These are phyloP conservation scores for Ophiognomonia clavigignenti-juglandacearum DNA, from an alignment of 2,329 filamentous ascomycete species.

Conservation along the genomic window DNA sequence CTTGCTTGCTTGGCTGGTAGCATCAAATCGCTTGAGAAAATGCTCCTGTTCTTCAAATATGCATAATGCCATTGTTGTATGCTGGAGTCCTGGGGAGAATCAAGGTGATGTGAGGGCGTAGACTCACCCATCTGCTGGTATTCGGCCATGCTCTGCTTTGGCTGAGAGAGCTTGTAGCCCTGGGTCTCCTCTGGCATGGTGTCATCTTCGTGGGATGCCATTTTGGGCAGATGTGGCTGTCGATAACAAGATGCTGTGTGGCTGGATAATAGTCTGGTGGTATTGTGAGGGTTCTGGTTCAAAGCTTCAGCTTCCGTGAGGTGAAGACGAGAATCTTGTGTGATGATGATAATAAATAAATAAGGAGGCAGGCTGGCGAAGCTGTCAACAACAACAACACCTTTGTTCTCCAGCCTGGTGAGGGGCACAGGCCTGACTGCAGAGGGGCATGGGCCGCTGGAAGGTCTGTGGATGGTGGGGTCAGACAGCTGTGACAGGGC, in stretches of 20 bases:
- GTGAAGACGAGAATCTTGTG: too few relatives aligned
- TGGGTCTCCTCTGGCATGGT: slow-evolving; percentile 81
- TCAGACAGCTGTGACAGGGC: neutral
- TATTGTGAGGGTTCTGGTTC: neutral
- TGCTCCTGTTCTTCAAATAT: too few relatives aligned
- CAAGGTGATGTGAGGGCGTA: neutral
- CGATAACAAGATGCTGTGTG: neutral
- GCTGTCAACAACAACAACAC: slow-evolving; percentile 7
- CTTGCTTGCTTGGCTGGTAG: neutral
- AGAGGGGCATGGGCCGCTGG: slow-evolving; percentile 6
- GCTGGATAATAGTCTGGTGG: neutral
- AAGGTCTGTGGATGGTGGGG: slow-evolving; percentile 3
- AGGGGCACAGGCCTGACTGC: slow-evolving; percentile 9
- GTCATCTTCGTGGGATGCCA: slow-evolving; percentile 74
- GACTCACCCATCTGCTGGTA: slow-evolving; percentile 87
- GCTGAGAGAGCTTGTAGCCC: slow-evolving; percentile 96
- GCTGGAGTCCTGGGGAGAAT: too few relatives aligned
- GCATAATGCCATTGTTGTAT: too few relatives aligned
- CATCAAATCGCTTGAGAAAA: neutral
- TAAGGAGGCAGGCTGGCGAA: slow-evolving; percentile 10
- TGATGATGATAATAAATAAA: too few relatives aligned
- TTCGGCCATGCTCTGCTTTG: slow-evolving; percentile 93
- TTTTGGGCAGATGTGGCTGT: slow-evolving; percentile 33
- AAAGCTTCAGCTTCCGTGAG: too few relatives aligned
- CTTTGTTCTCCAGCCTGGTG: slow-evolving; percentile 15